phyloP scores from a whole-genome alignment of 2,329 filamentous ascomycete species.

The Phyllosticta capitalensis region DNA sequence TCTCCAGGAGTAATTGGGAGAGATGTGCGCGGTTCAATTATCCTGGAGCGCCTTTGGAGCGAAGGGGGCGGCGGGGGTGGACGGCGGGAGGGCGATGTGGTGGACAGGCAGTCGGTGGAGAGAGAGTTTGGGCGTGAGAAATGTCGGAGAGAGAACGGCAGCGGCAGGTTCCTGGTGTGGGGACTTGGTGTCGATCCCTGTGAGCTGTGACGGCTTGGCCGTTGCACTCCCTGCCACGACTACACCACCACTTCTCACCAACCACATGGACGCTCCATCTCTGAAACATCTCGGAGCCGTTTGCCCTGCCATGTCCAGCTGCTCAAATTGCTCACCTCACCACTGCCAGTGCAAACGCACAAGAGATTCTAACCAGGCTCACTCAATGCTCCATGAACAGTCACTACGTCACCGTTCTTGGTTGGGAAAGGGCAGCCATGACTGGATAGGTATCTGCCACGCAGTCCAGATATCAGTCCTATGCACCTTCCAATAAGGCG shows the following conservation, averaged over 20 bases:
- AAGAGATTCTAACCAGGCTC: too few relatives aligned
- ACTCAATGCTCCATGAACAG: too few relatives aligned
- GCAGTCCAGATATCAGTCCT: too few relatives aligned
- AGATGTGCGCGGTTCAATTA: conserved; percentile 25
- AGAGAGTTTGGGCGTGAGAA: neutral
- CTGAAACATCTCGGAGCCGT: neutral
- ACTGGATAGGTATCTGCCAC: too few relatives aligned
- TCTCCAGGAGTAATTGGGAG: conserved; percentile 33
- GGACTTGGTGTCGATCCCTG: neutral
- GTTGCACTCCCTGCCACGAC: neutral
- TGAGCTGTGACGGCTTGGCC: neutral
- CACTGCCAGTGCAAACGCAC: too few relatives aligned
- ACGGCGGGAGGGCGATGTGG: neutral
- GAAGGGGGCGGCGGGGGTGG: conserved; percentile 7
- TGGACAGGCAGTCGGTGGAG: neutral
- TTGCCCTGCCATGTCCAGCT: neutral
- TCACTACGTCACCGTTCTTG: too few relatives aligned
- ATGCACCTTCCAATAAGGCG: too few relatives aligned
- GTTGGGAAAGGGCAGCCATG: too few relatives aligned
- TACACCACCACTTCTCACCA: neutral
- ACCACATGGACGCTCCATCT: neutral
- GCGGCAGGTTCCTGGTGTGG: neutral
- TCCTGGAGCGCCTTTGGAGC: conserved; percentile 30
- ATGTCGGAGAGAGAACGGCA: conserved; percentile 2
- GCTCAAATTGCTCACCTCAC: neutral